phyloP scores from a whole-genome alignment of 805 yeast species.

The Candida railenensis region DNA sequence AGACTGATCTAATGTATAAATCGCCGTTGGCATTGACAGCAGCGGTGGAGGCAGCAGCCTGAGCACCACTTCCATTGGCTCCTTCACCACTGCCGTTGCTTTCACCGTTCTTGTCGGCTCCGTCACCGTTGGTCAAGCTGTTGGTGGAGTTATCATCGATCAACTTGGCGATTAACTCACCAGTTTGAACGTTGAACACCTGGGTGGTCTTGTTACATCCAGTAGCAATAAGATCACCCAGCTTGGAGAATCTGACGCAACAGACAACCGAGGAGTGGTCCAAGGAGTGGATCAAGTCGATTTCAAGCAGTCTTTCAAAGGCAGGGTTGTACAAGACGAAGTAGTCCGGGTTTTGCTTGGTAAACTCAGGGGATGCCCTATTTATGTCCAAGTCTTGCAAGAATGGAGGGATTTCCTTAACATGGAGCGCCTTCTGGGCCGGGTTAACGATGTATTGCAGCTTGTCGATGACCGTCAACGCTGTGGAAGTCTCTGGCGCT shows the following conservation, averaged over 20 bases:
- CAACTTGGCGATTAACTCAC: conserved; percentile 82
- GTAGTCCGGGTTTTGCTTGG: conserved; percentile 81
- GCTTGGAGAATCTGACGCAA: conserved; percentile 89
- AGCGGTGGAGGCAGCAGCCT: conserved; percentile 18
- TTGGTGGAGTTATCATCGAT: conserved; percentile 64
- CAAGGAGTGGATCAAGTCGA: conserved; percentile 83
- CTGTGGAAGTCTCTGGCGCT: conserved; percentile 27
- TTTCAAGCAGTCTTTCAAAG: conserved; percentile 64
- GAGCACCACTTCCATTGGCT: conserved; percentile 22
- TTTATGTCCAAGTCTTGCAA: conserved; percentile 77
- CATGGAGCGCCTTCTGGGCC: conserved; percentile 50
- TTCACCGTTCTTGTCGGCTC: conserved; percentile 24
- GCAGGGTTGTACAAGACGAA: conserved; percentile 90
- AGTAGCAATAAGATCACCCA: conserved; percentile 91
- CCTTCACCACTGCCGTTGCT: conserved; percentile 8
- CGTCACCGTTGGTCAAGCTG: conserved; percentile 42
- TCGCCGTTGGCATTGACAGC: conserved; percentile 73
- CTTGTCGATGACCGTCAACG: conserved; percentile 38
- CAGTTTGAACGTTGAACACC: conserved; percentile 88
- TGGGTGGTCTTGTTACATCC: conserved; percentile 97
- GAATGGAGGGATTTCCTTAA: conserved; percentile 79
- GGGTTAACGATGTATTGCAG: conserved; percentile 43
- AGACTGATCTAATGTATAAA: conserved; percentile 89
- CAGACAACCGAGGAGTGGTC: conserved; percentile 95
- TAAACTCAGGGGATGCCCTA: conserved; percentile 70